Evolutionary conservation across 805 yeast species (phyloP), one percentile per base, ranked within the genome.

Genomic region (Metschnikowia hibisci): DNA sequence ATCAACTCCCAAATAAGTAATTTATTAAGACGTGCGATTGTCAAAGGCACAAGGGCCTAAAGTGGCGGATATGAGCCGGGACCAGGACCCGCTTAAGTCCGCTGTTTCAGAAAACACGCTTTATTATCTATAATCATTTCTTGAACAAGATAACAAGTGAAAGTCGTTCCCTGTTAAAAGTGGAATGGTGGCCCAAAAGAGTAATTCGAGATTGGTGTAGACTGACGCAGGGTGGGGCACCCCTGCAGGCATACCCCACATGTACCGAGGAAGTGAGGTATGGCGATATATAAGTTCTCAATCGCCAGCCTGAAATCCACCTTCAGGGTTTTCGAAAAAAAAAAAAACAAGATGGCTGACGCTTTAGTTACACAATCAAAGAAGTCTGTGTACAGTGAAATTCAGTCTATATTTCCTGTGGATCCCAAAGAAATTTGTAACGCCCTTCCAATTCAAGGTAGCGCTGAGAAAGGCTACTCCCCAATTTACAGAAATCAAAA

Each of bases 381-480:
- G 20, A 39, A 14, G 13, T 29, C 36, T 11, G 39, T 34, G 3
- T 34, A 30, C 32, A 25, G 18, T 18, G 46, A 46, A 38, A 46
- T 46, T 23, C 25, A 26, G 30, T 22, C 36, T 14, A 18, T 13
- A 15, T 23, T 48, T 11, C 52, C 52, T 20, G 9, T 48, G 22
- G 47, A 45, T 34, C 39, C 40, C 12, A 36, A 16, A 3, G 10
- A 33, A 4, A n/a, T 42, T 40, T 34, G 39, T 11, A 40, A 41
- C 29, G 54, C 54, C 9, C 20, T 23, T n/a, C 45, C 52, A 4
- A 32, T 51, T 12, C 44, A 39, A 9, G 53, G 53, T 3, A 33
- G 51, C 13, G 39, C 47, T 25, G 41, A 36, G 29, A 38, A 40
- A 6, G 53, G 54, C n/a, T 52, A 34, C 39, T 50, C 54, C 20